Conservation (phyloP, 805 yeast species). For the Spathaspora boniae region DNA sequence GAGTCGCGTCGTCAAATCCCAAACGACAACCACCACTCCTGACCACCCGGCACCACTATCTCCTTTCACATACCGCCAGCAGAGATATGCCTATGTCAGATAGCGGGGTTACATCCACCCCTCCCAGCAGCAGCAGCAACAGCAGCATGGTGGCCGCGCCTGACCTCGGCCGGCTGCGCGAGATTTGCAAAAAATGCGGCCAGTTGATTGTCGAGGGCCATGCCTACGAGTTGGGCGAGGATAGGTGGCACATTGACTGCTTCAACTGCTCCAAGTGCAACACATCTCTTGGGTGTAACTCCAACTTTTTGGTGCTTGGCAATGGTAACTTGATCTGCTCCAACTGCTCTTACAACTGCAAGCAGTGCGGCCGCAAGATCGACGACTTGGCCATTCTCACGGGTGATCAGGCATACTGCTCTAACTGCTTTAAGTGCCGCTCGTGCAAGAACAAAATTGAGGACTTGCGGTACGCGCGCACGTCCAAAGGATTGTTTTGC, state of each 20-base stretch:
- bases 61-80: neutral
- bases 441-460: constrained; percentile 83
- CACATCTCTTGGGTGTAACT: constrained; percentile 74
- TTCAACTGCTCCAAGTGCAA: constrained; percentile 86
- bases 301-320: constrained; percentile 87
- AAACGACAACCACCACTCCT: neutral
- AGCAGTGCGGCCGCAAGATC: constrained; percentile 79
- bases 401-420: constrained; percentile 93
- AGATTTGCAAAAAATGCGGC: constrained; percentile 39
- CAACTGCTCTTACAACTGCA: constrained; percentile 88
- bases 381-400: constrained; percentile 92
- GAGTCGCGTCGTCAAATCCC: no score
- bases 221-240: constrained; percentile 91
- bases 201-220: constrained; percentile 76
- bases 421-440: constrained; percentile 84
- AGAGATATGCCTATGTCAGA: neutral
- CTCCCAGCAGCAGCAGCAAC: neutral
- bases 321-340: constrained; percentile 89
- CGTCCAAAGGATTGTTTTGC: constrained; percentile 89
- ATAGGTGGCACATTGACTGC: constrained; percentile 94
- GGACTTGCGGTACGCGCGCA: constrained; percentile 86
- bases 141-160: neutral
- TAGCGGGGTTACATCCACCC: neutral
- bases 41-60: no score
- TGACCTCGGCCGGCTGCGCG: constrained; percentile 2